Evolutionary conservation across 2,329 filamentous ascomycete species (phyloP).

Genomic region (Aspergillus sclerotialis): DNA sequence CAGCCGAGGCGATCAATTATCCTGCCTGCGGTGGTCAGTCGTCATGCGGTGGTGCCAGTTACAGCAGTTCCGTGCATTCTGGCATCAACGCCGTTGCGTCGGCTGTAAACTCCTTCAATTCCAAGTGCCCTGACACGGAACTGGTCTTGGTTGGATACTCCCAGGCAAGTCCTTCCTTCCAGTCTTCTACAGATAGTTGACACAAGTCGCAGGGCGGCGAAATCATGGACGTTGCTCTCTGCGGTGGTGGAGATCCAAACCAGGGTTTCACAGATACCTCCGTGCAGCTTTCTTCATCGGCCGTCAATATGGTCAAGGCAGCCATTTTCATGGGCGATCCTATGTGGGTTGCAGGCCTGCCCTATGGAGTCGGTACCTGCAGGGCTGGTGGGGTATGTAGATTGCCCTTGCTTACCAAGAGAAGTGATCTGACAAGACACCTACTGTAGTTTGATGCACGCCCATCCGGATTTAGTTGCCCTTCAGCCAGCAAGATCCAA

Average conservation of each 20-base stretch:
- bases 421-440: no score
- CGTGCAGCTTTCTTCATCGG: slow-evolving; percentile 37
- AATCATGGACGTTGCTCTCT: slow-evolving; percentile 57
- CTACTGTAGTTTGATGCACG: slow-evolving; percentile 50
- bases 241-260: slow-evolving; percentile 48
- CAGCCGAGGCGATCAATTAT: slow-evolving; percentile 50
- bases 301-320: slow-evolving; percentile 52
- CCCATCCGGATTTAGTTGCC: slow-evolving; percentile 49
- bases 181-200: no score
- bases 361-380: slow-evolving; percentile 58
- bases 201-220: slow-evolving; percentile 52
- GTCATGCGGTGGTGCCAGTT: slow-evolving; percentile 53
- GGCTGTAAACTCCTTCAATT: slow-evolving; percentile 54
- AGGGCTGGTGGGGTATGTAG: slow-evolving; percentile 51
- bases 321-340: slow-evolving; percentile 62
- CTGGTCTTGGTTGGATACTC: slow-evolving; percentile 59
- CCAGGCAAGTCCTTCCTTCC: slow-evolving; percentile 37
- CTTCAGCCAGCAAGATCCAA: slow-evolving; percentile 48
- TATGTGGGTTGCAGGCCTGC: slow-evolving; percentile 47
- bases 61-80: slow-evolving; percentile 51
- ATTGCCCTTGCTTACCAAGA: no score
- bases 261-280: slow-evolving; percentile 42
- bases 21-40: slow-evolving; percentile 58
- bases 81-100: slow-evolving; percentile 54
- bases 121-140: slow-evolving; percentile 50